Evolutionary conservation across 192 early-diverging fungal species (phyloP).

Genomic region (Entomortierella lignicola): DNA sequence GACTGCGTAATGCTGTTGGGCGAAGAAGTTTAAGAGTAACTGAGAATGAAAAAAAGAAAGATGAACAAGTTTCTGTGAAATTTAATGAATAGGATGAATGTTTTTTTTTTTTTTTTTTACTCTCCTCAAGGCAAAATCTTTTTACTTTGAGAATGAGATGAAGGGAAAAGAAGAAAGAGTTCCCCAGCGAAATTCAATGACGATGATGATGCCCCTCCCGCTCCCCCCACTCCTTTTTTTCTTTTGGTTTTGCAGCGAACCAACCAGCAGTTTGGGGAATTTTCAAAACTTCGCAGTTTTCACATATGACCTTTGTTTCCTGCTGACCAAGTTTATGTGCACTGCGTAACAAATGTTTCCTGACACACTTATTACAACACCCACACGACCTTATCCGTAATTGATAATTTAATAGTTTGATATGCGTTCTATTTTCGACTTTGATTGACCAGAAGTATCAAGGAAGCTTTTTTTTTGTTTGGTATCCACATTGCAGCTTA

Average conservation of each 20-base stretch:
- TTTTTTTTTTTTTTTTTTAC: not conserved
- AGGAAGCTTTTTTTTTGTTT: too few species aligned
- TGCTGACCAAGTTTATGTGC: too few species aligned
- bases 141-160: too few species aligned
- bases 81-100: not conserved
- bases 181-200: not conserved
- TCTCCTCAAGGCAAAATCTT: not conserved
- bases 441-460: too few species aligned
- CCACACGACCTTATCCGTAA: too few species aligned
- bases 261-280: not conserved
- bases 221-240: too few species aligned
- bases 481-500: too few species aligned
- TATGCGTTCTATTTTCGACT: too few species aligned
- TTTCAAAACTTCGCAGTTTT: not conserved
- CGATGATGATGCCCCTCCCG: slow-evolving; percentile 1
- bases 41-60: not conserved
- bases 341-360: too few species aligned
- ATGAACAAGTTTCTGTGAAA: not conserved
- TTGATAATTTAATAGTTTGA: too few species aligned
- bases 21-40: too few species aligned
- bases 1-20: slow-evolving; percentile 11
- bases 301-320: not conserved
- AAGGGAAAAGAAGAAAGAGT: not conserved
- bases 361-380: too few species aligned
- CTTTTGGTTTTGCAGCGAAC: not conserved